phyloP scores from a whole-genome alignment of 2,329 filamentous ascomycete species.

The Colletotrichum melonis region DNA sequence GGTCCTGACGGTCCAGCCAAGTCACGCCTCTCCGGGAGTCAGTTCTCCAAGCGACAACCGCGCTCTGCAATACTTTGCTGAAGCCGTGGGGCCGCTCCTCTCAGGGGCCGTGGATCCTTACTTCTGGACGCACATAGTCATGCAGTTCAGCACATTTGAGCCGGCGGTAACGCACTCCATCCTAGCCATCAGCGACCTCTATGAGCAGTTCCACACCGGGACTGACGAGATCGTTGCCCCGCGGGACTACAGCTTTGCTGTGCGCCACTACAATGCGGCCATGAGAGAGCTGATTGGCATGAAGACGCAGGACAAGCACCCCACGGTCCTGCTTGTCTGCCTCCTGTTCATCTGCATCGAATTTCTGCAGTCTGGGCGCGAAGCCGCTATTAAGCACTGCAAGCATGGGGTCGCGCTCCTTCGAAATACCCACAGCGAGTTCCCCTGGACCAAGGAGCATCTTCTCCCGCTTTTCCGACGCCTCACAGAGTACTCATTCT shows the following conservation, averaged over 20 bases:
- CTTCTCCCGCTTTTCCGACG: conserved; percentile 24
- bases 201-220: conserved; percentile 46
- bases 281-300: conserved; percentile 55
- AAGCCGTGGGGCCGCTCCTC: conserved; percentile 48
- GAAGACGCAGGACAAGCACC: conserved; percentile 37
- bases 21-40: conserved; percentile 32
- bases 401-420: conserved; percentile 31
- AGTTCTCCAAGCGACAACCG: conserved; percentile 27
- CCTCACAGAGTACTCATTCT: conserved; percentile 18
- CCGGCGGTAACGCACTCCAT: conserved; percentile 61
- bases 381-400: conserved; percentile 27
- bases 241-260: conserved; percentile 46
- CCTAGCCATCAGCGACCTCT: conserved; percentile 59
- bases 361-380: conserved; percentile 51
- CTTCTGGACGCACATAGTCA: conserved; percentile 59
- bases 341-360: conserved; percentile 66
- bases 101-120: conserved; percentile 53
- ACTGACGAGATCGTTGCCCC: background rate
- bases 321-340: conserved; percentile 55
- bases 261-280: conserved; percentile 61
- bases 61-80: conserved; percentile 48
- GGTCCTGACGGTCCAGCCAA: conserved; percentile 26
- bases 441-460: conserved; percentile 27
- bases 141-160: conserved; percentile 57
- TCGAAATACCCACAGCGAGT: conserved; percentile 16